Evolutionary conservation across 768 basidiomycete species (phyloP), one percentile per base, ranked within the genome.

Genomic region (Rhizopogon roseolus): DNA sequence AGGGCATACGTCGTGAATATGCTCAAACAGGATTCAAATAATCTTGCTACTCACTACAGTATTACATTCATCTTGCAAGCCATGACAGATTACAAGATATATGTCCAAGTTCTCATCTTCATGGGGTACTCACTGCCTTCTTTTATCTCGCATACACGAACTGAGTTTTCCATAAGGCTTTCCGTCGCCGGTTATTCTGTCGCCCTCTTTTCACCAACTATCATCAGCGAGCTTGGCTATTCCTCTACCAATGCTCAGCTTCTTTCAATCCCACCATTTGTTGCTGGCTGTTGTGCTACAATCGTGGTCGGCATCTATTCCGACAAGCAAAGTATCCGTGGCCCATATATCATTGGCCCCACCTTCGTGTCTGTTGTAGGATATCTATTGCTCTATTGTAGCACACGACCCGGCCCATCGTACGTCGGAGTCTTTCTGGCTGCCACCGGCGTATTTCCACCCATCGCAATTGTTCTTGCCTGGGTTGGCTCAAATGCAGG

Each of bases 401-500:
- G 68, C 52, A 52, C 44, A 5, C 45, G 27, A 14, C 25, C 67
- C 5, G 54, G 53, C 13, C 54, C 54, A 39, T 71, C 67, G 4
- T 84, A 84, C 55, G 65, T 66, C 4, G 82, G 78, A 5, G 67
- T 76, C 4, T 53, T 83, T 29, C 64, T 84, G 29, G 76, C 79
- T n/a, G 77, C 81, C 3, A 63, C 71, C 19, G 83, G 82, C 14
- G 74, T 78, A 4, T 83, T 67, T 59, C 79, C 84, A 0, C 74
- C 74, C 5, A 70, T 82, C 49, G 67, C 69, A 29, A 64, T 81
- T 17, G 60, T 61, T 38, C 62, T 85, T 1, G 79, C 81, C 32
- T 85, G 84, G 84, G 76, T 70, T 3, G 73, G 75, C 2, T 77
- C 77, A 6, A 80, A 80, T 49, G 75, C 79, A 0, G 82, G 82